phyloP scores from a whole-genome alignment of 306 rosid species.

The Quercus robur region DNA sequence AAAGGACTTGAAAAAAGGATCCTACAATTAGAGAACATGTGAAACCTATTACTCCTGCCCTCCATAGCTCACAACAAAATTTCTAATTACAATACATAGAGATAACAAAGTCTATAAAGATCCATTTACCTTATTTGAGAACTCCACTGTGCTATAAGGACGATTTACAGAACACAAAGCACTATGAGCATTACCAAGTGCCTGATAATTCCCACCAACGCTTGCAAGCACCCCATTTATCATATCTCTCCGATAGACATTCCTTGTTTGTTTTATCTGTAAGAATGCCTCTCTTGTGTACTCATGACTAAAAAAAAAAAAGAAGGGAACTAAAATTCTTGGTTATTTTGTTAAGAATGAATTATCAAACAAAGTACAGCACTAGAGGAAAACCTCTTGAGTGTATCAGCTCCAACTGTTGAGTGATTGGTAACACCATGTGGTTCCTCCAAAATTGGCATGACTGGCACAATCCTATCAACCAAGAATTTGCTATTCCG shows the following conservation, averaged over 20 bases:
- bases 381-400: constrained; percentile 2
- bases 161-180: constrained; percentile 30
- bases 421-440: constrained; percentile 7
- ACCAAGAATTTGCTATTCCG: constrained; percentile 9
- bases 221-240: constrained; percentile 16
- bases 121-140: constrained; percentile 52
- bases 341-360: not conserved
- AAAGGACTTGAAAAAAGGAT: not conserved
- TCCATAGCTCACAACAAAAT: not conserved
- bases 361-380: not conserved
- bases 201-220: constrained; percentile 18
- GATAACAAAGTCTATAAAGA: not conserved
- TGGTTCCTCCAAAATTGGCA: constrained; percentile 6
- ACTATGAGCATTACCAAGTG: constrained; percentile 18
- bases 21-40: not conserved
- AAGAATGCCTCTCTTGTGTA: constrained; percentile 35
- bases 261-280: constrained; percentile 23
- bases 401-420: constrained; percentile 7
- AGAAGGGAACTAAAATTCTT: not conserved
- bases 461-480: not conserved
- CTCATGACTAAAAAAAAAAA: constrained; percentile 6
- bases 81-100: not conserved
- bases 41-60: not conserved
- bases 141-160: constrained; percentile 39
- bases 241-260: constrained; percentile 20